phyloP scores from a whole-genome alignment of 164 flowering plant genomes.

The Platanus orientalis region DNA sequence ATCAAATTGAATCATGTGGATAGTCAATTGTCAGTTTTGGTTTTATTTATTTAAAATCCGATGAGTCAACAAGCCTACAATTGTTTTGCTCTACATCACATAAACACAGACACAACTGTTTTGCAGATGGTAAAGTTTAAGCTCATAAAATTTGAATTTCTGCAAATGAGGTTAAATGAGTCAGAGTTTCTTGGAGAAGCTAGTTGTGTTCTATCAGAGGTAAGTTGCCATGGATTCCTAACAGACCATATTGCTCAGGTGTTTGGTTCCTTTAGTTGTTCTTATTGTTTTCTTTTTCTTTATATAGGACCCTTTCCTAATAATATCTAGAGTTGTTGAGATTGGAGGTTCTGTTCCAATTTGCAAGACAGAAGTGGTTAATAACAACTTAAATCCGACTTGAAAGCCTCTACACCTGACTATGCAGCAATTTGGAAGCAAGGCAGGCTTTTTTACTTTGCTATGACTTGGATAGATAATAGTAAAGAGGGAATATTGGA shows the following conservation, averaged over 20 bases:
- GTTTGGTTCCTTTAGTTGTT: no score
- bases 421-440: slow-evolving; percentile 74
- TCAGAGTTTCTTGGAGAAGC: slow-evolving; percentile 92
- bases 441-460: slow-evolving; percentile 39
- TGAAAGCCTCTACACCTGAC: slow-evolving; percentile 70
- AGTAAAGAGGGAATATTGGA: no score
- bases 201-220: slow-evolving; percentile 62
- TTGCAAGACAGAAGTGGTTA: slow-evolving; percentile 83
- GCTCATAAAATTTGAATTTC: no score
- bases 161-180: slow-evolving; percentile 59
- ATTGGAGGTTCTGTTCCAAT: slow-evolving; percentile 65
- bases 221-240: slow-evolving; percentile 28
- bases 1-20: no score
- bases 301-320: slow-evolving; percentile 78
- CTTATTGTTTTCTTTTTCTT: slow-evolving; percentile 1
- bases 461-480: neutral
- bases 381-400: slow-evolving; percentile 64
- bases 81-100: no score
- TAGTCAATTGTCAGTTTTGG: no score
- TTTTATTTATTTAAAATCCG: neutral
- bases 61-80: no score
- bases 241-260: neutral
- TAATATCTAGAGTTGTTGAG: slow-evolving; percentile 73
- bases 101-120: no score
- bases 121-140: slow-evolving; percentile 66